These are phyloP conservation scores for Monilinia laxa DNA, from an alignment of 2,329 filamentous ascomycete species.

Conservation along the genomic window DNA sequence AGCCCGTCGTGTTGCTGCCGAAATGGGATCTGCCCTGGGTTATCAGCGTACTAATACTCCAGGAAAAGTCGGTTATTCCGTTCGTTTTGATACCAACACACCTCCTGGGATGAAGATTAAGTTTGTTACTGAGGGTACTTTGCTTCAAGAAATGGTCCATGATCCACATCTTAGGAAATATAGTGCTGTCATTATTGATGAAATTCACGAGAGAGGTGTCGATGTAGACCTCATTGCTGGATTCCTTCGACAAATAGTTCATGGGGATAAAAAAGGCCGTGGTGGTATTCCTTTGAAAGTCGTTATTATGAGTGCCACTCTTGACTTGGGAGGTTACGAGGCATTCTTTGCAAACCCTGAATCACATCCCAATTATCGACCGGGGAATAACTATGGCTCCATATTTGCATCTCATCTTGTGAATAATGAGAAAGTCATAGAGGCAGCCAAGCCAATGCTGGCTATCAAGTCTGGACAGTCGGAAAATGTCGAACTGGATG, in stretches of 20 bases:
- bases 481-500: neutral
- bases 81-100: conserved; percentile 86
- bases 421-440: conserved; percentile 10
- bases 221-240: conserved; percentile 91
- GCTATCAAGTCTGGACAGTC: conserved; percentile 6
- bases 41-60: conserved; percentile 18
- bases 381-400: conserved; percentile 35
- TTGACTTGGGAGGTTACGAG: conserved; percentile 76
- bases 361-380: conserved; percentile 35
- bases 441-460: conserved; percentile 15
- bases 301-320: conserved; percentile 95
- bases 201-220: conserved; percentile 93
- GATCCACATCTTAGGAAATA: conserved; percentile 83
- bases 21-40: conserved; percentile 68
- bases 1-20: conserved; percentile 81
- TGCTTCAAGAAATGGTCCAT: conserved; percentile 87
- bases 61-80: conserved; percentile 78
- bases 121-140: conserved; percentile 93
- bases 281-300: conserved; percentile 79
- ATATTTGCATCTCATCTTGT: conserved; percentile 33
- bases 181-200: conserved; percentile 88
- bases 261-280: conserved; percentile 60
- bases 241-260: conserved; percentile 77
- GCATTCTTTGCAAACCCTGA: conserved; percentile 62
- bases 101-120: conserved; percentile 85